Conservation (phyloP, 176 grass and related monocot genomes). For the Avena atlantica region DNA sequence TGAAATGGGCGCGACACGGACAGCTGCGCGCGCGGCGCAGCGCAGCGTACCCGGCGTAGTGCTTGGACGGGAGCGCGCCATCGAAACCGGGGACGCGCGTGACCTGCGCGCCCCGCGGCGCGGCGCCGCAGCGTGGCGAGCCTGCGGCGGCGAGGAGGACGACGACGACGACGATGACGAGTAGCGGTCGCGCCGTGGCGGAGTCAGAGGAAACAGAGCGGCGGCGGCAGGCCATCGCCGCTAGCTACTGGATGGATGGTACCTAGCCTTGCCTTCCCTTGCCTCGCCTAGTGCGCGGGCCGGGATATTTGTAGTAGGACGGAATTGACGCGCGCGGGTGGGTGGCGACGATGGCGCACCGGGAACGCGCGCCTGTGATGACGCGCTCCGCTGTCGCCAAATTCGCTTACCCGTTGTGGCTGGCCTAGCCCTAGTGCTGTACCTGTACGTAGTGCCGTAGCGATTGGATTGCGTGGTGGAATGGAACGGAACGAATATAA, state of each 20-base stretch:
- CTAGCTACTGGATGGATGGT: too few species aligned
- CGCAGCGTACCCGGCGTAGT: slow-evolving; percentile 51
- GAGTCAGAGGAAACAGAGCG: background rate
- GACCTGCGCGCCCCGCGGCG: slow-evolving; percentile 42
- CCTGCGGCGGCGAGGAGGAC: background rate
- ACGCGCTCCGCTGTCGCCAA: background rate
- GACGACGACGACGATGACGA: background rate
- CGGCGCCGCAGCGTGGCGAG: background rate
- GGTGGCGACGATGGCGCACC: background rate
- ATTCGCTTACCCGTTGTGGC: background rate
- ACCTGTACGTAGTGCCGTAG: background rate
- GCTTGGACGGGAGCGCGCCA: slow-evolving; percentile 52
- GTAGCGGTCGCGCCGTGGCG: background rate
- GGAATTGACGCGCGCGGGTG: background rate
- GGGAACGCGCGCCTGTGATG: background rate
- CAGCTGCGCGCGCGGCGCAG: too few species aligned
- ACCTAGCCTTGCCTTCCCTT: too few species aligned
- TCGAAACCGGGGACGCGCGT: slow-evolving; percentile 44
- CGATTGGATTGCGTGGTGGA: slow-evolving; percentile 28
- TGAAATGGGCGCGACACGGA: too few species aligned
- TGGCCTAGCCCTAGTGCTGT: background rate
- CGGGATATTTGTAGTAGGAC: background rate
- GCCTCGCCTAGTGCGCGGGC: too few species aligned
- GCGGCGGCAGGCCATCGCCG: background rate
- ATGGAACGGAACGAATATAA: slow-evolving; percentile 3